Evolutionary conservation across 306 rosid species (phyloP).

Genomic region (Gynostemma pentaphyllum): DNA sequence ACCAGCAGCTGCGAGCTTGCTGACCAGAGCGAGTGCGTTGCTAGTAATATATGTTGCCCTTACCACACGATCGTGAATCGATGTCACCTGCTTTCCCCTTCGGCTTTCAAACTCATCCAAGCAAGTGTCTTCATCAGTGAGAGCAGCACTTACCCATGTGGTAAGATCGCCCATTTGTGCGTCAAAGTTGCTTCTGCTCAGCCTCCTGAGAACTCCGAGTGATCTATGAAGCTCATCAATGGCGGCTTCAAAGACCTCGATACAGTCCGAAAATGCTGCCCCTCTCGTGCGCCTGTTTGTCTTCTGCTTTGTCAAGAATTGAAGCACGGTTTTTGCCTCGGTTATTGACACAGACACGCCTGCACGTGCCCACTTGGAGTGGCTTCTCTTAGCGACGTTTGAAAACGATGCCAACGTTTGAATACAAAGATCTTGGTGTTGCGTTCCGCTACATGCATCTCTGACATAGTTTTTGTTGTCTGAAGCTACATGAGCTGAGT

Average conservation of each 20-base stretch:
- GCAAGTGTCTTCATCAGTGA: constrained; percentile 46
- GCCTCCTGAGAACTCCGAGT: constrained; percentile 35
- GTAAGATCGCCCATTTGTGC: constrained; percentile 40
- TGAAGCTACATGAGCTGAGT: constrained; percentile 9
- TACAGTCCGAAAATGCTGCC: constrained; percentile 46
- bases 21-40: constrained; percentile 57
- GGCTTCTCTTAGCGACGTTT: constrained; percentile 32
- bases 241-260: constrained; percentile 31
- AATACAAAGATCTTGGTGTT: constrained; percentile 33
- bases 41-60: constrained; percentile 31
- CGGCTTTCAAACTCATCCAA: constrained; percentile 41
- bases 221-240: constrained; percentile 52
- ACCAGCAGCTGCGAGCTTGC: constrained; percentile 43
- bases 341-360: constrained; percentile 51
- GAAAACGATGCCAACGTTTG: constrained; percentile 42
- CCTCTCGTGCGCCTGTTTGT: constrained; percentile 12
- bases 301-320: constrained; percentile 19
- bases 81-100: constrained; percentile 12
- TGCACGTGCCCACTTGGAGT: constrained; percentile 51
- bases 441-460: constrained; percentile 61
- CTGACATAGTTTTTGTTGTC: constrained; percentile 19
- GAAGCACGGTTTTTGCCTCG: constrained; percentile 26
- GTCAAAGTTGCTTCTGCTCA: constrained; percentile 40
- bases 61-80: constrained; percentile 25
- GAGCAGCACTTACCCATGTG: constrained; percentile 68